Conservation (phyloP, 768 basidiomycete species). For the Lactarius evosmus region DNA sequence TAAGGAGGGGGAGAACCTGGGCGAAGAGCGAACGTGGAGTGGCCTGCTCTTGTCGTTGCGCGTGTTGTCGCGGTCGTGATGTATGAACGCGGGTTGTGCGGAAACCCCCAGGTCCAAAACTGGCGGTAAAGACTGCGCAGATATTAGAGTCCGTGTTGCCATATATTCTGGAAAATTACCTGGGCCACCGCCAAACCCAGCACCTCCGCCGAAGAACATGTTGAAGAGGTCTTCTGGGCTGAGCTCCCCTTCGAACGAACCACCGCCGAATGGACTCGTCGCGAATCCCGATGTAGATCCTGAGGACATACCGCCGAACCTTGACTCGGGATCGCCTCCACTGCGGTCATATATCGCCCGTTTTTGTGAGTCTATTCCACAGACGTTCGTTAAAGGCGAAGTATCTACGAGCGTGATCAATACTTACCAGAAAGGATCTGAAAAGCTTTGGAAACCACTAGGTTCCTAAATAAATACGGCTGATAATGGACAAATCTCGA, state of each 20-base stretch:
- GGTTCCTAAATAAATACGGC: conserved; percentile 17
- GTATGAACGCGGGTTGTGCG: conserved; percentile 55
- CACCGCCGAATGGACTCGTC: conserved; percentile 44
- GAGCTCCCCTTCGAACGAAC: conserved; percentile 74
- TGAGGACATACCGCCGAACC: conserved; percentile 60
- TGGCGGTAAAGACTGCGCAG: conserved; percentile 61
- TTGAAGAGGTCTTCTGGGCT: conserved; percentile 97
- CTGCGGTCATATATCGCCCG: conserved; percentile 81
- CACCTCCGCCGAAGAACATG: conserved; percentile 92
- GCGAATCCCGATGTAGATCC: conserved; percentile 49
- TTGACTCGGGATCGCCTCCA: conserved; percentile 86
- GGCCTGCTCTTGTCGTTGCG: conserved; percentile 39
- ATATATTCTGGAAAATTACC: conserved; percentile 28
- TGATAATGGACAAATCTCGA: conserved; percentile 18
- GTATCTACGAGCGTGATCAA: conserved; percentile 12
- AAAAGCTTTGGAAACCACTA: conserved; percentile 98
- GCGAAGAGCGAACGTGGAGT: conserved; percentile 62
- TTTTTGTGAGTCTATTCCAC: conserved; percentile 70
- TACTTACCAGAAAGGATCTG: conserved; percentile 78
- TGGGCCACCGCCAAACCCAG: conserved; percentile 55
- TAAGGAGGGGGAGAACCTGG: conserved; percentile 80
- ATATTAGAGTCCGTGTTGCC: conserved; percentile 11
- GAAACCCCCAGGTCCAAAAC: conserved; percentile 84
- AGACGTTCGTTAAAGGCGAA: not conserved
- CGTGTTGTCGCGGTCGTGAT: conserved; percentile 39